Evolutionary conservation across 345 rosid species (phyloP).

Genomic region (Rhodomyrtus tomentosa): DNA sequence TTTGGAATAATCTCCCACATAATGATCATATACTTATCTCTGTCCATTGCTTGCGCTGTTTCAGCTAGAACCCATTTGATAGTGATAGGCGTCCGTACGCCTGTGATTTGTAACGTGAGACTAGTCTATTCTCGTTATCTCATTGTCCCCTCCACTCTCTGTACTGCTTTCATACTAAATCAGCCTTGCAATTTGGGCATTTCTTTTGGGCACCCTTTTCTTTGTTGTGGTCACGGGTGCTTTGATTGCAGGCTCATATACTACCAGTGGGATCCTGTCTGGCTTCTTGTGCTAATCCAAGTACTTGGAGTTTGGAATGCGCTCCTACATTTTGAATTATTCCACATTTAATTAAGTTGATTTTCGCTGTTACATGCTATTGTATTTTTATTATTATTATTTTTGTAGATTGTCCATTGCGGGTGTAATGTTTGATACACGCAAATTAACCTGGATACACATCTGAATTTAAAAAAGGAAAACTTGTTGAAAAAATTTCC

Average conservation of each 20-base stretch:
- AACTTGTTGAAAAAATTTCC: neutral
- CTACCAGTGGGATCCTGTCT: neutral
- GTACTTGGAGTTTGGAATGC: neutral
- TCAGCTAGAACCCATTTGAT: neutral
- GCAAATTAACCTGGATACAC: neutral
- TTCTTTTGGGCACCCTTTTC: neutral
- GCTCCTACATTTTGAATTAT: neutral
- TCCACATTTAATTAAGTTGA: neutral
- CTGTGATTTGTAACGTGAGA: neutral
- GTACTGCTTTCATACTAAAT: neutral
- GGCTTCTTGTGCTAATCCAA: neutral
- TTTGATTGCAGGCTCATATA: neutral
- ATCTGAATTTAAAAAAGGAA: neutral
- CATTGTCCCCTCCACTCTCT: neutral
- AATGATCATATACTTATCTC: neutral
- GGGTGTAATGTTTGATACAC: neutral
- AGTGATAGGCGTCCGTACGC: neutral
- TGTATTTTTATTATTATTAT: neutral
- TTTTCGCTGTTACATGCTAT: neutral
- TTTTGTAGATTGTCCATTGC: neutral
- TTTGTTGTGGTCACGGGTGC: neutral
- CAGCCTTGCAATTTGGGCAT: neutral
- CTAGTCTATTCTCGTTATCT: neutral
- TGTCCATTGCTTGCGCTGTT: neutral
- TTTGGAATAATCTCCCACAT: conserved; percentile 34